Conservation (phyloP, 2,329 filamentous ascomycete species). For the Elsinoe arachidis region DNA sequence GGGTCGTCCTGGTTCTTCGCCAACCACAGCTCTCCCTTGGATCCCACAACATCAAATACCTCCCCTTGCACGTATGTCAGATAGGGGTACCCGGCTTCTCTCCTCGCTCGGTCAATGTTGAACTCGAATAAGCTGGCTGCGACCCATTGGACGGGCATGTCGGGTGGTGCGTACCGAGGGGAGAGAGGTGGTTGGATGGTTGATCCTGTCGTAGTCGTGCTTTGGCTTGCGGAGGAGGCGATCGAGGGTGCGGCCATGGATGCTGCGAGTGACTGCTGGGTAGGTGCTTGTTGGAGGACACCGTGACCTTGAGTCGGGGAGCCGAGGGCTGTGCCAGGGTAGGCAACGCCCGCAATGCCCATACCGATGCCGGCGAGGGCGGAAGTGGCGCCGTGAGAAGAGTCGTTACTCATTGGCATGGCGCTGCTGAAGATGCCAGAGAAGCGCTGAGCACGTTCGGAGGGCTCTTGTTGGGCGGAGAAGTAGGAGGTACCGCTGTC, state of each 20-base stretch:
- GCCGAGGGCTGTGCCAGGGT: not conserved
- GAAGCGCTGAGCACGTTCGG: conserved; percentile 16
- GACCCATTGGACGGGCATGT: conserved; percentile 61
- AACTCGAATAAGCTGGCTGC: conserved; percentile 95
- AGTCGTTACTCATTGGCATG: conserved; percentile 20
- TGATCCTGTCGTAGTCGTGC: conserved; percentile 8
- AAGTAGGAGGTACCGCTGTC: conserved; percentile 26
- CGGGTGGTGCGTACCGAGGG: conserved; percentile 19
- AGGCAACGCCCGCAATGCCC: conserved; percentile 5
- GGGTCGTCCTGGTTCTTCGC: conserved; percentile 94
- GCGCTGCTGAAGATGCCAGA: conserved; percentile 27
- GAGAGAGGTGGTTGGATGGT: conserved; percentile 12
- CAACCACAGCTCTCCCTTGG: conserved; percentile 96
- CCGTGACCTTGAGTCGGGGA: not conserved
- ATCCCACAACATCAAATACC: conserved; percentile 65
- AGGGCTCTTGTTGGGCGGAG: conserved; percentile 20
- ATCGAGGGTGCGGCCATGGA: not conserved
- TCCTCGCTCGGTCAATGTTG: conserved; percentile 85
- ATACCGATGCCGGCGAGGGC: conserved; percentile 23
- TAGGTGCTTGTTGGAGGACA: conserved; percentile 26
- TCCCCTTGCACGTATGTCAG: conserved; percentile 92
- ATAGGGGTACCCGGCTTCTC: conserved; percentile 92
- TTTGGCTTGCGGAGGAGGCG: conserved; percentile 12
- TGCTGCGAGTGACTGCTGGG: not conserved
- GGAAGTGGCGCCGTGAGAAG: conserved; percentile 19